A percentile compares a stretch with the other conserved stretches of the same genome.
phyloP scores from a whole-genome alignment of 148 eudicot genomes.

The Diospyros lotus region DNA sequence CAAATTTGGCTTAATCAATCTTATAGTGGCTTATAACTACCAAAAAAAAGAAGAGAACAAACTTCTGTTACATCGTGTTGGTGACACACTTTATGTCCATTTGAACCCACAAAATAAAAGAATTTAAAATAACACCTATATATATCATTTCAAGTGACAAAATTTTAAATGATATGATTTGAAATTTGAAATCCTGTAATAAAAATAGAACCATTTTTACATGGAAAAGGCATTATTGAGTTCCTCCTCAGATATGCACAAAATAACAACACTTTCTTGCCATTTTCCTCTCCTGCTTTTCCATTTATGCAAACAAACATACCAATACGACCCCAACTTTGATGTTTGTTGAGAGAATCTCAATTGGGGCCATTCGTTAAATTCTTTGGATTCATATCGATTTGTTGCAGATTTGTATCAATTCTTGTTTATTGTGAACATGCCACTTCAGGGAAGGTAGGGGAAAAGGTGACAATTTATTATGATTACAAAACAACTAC shows the following conservation, averaged over 20 bases:
- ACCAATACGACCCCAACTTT: neutral
- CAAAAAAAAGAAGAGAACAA: too few relatives aligned
- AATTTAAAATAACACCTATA: too few relatives aligned
- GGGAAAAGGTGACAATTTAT: neutral
- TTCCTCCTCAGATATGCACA: slow-evolving; percentile 17
- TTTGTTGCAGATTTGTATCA: too few relatives aligned
- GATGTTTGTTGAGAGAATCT: neutral
- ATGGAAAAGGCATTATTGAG: neutral
- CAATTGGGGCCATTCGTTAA: neutral
- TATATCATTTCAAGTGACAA: too few relatives aligned
- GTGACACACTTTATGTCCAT: too few relatives aligned
- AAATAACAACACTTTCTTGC: slow-evolving; percentile 6
- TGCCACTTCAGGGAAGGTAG: neutral
- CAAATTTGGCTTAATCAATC: too few relatives aligned
- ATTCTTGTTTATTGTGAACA: neutral
- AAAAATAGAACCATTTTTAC: too few relatives aligned
- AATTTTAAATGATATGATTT: too few relatives aligned
- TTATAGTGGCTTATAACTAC: too few relatives aligned
- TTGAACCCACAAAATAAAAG: too few relatives aligned
- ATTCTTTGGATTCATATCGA: neutral
- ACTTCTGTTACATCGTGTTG: too few relatives aligned
- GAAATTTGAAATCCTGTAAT: too few relatives aligned
- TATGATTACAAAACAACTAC: neutral
- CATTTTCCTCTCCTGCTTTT: neutral
- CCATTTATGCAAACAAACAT: slow-evolving; percentile 7